Percentiles rank a stretch among this genome's conserved stretches.
Evolutionary conservation across 208 protist genomes (phyloP).

Genomic region (Wallacemonas sp.): DNA sequence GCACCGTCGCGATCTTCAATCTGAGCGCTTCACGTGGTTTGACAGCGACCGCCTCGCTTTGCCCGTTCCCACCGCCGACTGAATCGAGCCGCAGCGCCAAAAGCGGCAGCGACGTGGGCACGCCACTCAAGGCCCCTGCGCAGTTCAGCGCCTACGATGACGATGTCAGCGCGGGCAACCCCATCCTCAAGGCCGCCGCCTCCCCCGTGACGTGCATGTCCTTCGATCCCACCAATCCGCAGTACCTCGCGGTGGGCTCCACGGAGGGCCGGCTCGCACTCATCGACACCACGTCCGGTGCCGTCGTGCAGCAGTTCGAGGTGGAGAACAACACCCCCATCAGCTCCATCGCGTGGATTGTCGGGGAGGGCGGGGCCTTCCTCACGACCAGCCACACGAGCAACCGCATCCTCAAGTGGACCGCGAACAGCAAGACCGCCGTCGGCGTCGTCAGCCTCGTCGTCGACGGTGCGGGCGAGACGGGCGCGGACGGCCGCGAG

Average conservation of each 20-base stretch:
- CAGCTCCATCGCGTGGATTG: slow-evolving; percentile 69
- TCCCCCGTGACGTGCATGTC: slow-evolving; percentile 59
- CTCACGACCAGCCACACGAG: slow-evolving; percentile 66
- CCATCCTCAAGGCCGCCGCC: slow-evolving; percentile 23
- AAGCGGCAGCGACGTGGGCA: neutral
- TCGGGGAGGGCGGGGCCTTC: slow-evolving; percentile 61
- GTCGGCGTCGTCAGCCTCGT: slow-evolving; percentile 39
- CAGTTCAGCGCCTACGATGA: slow-evolving; percentile 14
- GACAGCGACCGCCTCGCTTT: slow-evolving; percentile 39
- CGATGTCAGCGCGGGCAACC: slow-evolving; percentile 7
- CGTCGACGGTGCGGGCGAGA: neutral
- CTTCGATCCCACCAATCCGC: slow-evolving; percentile 69
- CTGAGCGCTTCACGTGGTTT: slow-evolving; percentile 75
- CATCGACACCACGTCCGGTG: slow-evolving; percentile 42
- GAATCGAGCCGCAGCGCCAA: slow-evolving; percentile 10
- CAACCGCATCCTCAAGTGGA: slow-evolving; percentile 69
- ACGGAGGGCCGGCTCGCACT: slow-evolving; percentile 69
- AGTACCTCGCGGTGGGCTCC: slow-evolving; percentile 74
- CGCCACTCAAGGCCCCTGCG: neutral
- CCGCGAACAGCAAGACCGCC: slow-evolving; percentile 51
- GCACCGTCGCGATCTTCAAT: slow-evolving; percentile 54
- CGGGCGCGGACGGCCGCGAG: neutral
- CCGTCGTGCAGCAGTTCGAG: slow-evolving; percentile 62
- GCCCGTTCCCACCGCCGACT: slow-evolving; percentile 52
- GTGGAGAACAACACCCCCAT: slow-evolving; percentile 38